Evolutionary conservation across 208 protist genomes (phyloP).

Genomic region (Crithidia fasciculata): DNA sequence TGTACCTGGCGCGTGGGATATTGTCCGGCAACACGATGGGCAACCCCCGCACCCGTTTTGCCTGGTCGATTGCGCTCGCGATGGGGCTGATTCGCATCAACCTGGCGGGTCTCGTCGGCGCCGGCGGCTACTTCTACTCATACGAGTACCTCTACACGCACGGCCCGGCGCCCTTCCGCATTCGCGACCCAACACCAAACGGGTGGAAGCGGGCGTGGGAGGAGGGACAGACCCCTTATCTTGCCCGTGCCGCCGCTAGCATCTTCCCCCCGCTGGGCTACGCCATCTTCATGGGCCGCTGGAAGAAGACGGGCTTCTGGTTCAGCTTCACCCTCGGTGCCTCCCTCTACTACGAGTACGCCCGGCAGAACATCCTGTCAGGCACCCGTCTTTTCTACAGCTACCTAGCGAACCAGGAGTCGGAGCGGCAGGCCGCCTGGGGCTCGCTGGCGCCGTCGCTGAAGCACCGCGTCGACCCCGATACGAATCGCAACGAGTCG

Average conservation of each 20-base stretch:
- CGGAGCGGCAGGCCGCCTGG: conserved; percentile 69
- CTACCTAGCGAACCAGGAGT: conserved; percentile 69
- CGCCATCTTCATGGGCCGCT: conserved; percentile 78
- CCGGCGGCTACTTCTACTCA: conserved; percentile 83
- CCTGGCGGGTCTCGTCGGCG: conserved; percentile 71
- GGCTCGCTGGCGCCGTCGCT: conserved; percentile 68
- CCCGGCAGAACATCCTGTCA: conserved; percentile 61
- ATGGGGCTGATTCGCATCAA: conserved; percentile 71
- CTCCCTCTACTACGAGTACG: conserved; percentile 81
- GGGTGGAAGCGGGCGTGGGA: conserved; percentile 81
- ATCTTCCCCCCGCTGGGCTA: conserved; percentile 82
- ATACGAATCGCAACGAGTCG: conserved; percentile 81
- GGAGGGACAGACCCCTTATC: conserved; percentile 73
- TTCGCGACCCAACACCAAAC: conserved; percentile 72
- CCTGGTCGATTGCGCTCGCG: conserved; percentile 58
- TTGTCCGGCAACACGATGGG: conserved; percentile 46
- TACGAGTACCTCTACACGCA: conserved; percentile 92
- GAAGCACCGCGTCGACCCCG: conserved; percentile 74
- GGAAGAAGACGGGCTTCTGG: conserved; percentile 75
- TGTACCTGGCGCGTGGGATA: conserved; percentile 49
- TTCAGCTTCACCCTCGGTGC: conserved; percentile 46
- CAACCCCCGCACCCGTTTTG: conserved; percentile 69
- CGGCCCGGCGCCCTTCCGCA: conserved; percentile 71
- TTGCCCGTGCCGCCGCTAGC: conserved; percentile 60
- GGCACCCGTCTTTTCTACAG: conserved; percentile 81